Conservation (phyloP, 768 basidiomycete species). For the Strobilomyces echinocephalus region DNA sequence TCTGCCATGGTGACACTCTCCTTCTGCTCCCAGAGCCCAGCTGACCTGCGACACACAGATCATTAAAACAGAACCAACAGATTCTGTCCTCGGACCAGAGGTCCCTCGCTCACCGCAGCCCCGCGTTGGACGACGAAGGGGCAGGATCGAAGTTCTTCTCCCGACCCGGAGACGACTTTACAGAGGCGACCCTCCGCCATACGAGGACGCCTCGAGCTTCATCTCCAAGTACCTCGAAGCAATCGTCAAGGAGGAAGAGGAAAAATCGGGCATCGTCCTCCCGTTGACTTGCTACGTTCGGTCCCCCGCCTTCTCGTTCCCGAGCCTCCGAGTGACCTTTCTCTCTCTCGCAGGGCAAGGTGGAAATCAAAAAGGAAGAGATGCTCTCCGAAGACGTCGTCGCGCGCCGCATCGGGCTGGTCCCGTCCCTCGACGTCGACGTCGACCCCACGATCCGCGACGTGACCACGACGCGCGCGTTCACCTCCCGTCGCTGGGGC, state of each 20-base stretch:
- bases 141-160: conserved; percentile 8
- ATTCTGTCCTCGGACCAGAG: background rate
- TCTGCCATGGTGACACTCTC: background rate
- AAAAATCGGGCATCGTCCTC: background rate
- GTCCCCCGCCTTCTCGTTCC: background rate
- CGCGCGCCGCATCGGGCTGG: conserved; percentile 3
- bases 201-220: conserved; percentile 6
- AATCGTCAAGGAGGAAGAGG: conserved; percentile 15
- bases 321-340: background rate
- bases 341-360: background rate
- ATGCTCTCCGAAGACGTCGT: conserved; percentile 21
- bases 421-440: conserved; percentile 4
- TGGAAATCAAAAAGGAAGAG: conserved; percentile 17
- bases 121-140: background rate
- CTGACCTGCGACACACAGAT: background rate
- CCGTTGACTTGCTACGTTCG: background rate
- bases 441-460: conserved; percentile 14
- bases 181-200: conserved; percentile 1
- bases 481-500: conserved; percentile 18
- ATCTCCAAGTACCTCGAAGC: conserved; percentile 6
- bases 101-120: background rate
- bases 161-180: conserved; percentile 10
- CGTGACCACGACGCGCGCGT: conserved; percentile 12
- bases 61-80: conserved; percentile 9
- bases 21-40: background rate